These are phyloP conservation scores for Emmonsia crescens DNA, from an alignment of 2,329 filamentous ascomycete species.

Conservation along the genomic window DNA sequence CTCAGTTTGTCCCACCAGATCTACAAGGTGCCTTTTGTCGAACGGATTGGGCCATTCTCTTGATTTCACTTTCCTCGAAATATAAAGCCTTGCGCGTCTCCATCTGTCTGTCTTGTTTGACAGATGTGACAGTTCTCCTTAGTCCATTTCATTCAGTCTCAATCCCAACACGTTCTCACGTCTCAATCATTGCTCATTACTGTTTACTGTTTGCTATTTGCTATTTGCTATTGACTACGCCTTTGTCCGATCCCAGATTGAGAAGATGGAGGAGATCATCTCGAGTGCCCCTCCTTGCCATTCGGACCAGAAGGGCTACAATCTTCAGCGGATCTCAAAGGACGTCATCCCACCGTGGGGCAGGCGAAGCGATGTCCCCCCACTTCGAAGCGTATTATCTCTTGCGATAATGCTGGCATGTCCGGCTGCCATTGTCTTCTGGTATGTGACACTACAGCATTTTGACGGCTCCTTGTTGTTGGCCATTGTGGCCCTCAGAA, in stretches of 20 bases:
- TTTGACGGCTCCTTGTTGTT: conserved; percentile 16
- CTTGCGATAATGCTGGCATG: conserved; percentile 16
- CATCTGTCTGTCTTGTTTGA: not conserved
- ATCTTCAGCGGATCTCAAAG: conserved; percentile 1
- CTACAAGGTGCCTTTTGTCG: not conserved
- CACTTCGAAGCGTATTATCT: not conserved
- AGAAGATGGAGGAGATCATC: conserved; percentile 2
- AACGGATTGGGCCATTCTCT: not conserved
- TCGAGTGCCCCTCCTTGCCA: not conserved
- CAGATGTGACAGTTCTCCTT: not conserved
- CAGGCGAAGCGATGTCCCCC: not conserved
- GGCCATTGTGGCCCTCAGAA: conserved; percentile 9
- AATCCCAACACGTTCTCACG: not conserved
- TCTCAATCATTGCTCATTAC: not conserved
- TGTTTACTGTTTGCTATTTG: not conserved
- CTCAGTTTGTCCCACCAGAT: not conserved
- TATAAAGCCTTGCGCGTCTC: not conserved
- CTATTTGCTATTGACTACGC: not conserved
- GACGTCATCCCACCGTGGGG: conserved; percentile 4
- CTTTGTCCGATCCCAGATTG: not conserved
- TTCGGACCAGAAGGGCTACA: not conserved
- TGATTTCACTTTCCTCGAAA: not conserved
- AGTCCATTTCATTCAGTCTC: not conserved
- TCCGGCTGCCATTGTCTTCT: conserved; percentile 16
- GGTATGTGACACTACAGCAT: conserved; percentile 15